Percentiles rank a stretch among this genome's conserved stretches.
Evolutionary conservation across 139 green algal genomes (phyloP).

Genomic region (Zygnema circumcarinatum): DNA sequence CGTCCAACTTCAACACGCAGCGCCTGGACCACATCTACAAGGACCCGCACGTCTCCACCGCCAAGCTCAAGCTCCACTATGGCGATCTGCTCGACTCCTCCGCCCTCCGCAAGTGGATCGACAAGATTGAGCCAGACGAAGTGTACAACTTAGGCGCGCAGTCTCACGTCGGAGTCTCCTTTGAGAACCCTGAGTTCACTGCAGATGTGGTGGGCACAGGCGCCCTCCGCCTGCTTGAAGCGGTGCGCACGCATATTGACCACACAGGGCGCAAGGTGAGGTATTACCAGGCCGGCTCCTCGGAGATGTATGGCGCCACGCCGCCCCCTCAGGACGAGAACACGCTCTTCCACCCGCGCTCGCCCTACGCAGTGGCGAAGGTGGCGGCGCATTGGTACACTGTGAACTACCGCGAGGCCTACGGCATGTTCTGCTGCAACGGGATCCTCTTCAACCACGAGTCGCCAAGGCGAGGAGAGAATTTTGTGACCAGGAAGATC

Average conservation of each 20-base stretch:
- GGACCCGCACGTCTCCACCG: constrained; percentile 32
- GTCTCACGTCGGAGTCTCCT: constrained; percentile 77
- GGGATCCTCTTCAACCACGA: too few relatives aligned
- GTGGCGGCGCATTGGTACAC: too few relatives aligned
- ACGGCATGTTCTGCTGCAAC: too few relatives aligned
- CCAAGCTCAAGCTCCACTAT: constrained; percentile 64
- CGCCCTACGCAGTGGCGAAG: too few relatives aligned
- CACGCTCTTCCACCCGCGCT: too few relatives aligned
- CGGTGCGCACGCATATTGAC: constrained; percentile 66
- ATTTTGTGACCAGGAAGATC: too few relatives aligned
- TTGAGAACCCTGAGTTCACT: constrained; percentile 76
- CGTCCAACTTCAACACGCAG: constrained; percentile 70
- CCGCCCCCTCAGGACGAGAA: too few relatives aligned
- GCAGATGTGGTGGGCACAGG: constrained; percentile 66
- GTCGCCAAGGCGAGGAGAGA: too few relatives aligned
- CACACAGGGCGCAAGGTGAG: constrained; percentile 41
- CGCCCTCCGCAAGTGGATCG: constrained; percentile 56
- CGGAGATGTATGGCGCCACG: constrained; percentile 79
- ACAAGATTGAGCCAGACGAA: constrained; percentile 70
- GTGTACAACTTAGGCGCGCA: constrained; percentile 82
- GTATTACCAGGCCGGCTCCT: constrained; percentile 82
- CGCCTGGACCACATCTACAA: constrained; percentile 70
- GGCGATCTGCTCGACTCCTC: constrained; percentile 71
- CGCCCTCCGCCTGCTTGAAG: constrained; percentile 72
- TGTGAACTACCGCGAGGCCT: too few relatives aligned